Conservation (phyloP, 225 moss, liverwort and hornwort species). For the Takakia lepidozioides region DNA sequence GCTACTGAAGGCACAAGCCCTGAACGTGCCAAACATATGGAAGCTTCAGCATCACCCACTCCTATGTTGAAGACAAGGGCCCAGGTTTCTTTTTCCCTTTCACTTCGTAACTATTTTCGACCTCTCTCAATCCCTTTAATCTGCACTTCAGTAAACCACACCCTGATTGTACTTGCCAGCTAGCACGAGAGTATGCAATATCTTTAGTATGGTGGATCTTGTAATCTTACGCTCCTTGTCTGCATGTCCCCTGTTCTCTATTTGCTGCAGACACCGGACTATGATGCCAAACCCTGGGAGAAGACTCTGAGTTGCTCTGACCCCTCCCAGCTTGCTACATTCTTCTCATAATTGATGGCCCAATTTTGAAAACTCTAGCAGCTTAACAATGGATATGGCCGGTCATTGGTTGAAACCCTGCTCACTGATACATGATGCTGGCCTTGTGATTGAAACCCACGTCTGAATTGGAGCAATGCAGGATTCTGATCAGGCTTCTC, state of each 20-base stretch:
- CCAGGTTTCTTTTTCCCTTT: constrained; percentile 14
- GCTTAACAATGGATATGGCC: not conserved
- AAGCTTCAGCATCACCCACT: constrained; percentile 13
- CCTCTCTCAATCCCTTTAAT: not conserved
- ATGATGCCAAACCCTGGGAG: constrained; percentile 41
- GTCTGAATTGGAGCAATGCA: constrained; percentile 14
- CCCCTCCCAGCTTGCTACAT: constrained; percentile 35
- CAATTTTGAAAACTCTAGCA: constrained; percentile 1
- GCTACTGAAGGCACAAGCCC: constrained; percentile 26
- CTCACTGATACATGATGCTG: not conserved
- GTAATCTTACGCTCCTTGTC: not conserved
- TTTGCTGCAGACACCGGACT: constrained; percentile 22
- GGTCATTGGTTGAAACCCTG: not conserved
- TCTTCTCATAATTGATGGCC: constrained; percentile 41
- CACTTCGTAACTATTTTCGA: not conserved
- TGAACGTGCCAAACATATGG: constrained; percentile 25
- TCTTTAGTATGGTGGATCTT: not conserved
- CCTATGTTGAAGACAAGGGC: constrained; percentile 9
- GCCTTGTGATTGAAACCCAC: not conserved
- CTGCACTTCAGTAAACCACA: not conserved
- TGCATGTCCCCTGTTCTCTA: constrained; percentile 1
- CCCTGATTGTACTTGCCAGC: too few relatives aligned
- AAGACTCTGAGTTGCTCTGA: constrained; percentile 41
- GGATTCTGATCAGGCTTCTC: constrained; percentile 41
- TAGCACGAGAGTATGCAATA: not conserved